Evolutionary conservation across 2,329 filamentous ascomycete species (phyloP), one percentile per base, ranked within the genome.

Genomic region (Aspergillus nomiae): DNA sequence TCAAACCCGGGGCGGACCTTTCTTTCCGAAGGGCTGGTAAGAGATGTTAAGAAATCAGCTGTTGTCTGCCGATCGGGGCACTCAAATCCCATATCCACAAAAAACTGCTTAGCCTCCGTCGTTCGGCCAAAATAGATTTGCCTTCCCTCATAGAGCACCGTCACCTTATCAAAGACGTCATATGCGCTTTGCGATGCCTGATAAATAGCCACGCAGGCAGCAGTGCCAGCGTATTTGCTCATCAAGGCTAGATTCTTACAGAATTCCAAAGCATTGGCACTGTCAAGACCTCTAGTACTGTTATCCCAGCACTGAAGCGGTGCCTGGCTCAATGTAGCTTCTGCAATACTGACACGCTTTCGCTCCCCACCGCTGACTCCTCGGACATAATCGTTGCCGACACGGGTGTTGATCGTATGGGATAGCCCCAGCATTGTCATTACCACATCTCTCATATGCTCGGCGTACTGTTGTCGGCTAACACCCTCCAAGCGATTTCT

Each of bases 91-190:
- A 89, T 83, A 6, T 82, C 77, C 70, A 89, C 85, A 64, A 92
- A 92, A 76, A 85, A 92, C 0, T 69, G 71, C 66, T 84, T 87
- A 0, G 90, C 90, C 2, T 81, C 74, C 4, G 69, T 71, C 0
- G 86, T 84, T 0, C 83, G 83, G 0, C 90, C 90, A 67, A 89
- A 92, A 78, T 86, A 93, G 68, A 92, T 92, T 70, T 92, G 85
- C 0, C 87, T 83, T 1, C 90, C 90, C 67, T 91, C 87, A 70
- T 92, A 91, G 0, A 92, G 79, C 0, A 92, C 86, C 0, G 85
- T 81, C 0, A 85, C 85, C 71, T 90, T 91, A 74, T 92, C 89
- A 66, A 92, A 92, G 3, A 86, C 78, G 63, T 88, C 83, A 59
- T 82, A 82, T 45, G 81, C 77, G 59, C 72, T 79, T 67, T 83